phyloP scores from a whole-genome alignment of 176 grass and related monocot species.

The Triticum urartu region DNA sequence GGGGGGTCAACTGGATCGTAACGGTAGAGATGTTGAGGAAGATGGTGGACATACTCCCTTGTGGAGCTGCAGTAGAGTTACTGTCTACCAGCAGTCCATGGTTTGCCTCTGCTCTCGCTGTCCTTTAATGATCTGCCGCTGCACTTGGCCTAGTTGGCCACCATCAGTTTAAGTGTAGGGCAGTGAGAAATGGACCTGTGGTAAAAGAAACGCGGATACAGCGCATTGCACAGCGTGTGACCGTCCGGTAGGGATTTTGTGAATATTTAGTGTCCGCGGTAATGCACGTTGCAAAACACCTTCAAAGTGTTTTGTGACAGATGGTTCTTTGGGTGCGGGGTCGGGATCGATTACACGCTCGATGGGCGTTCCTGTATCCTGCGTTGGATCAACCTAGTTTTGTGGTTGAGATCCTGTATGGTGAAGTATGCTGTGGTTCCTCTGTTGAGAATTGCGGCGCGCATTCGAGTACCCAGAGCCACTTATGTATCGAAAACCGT shows the following conservation, averaged over 20 bases:
- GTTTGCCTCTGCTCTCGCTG: not conserved
- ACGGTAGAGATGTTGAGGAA: not conserved
- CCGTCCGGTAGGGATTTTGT: no score
- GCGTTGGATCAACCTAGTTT: not conserved
- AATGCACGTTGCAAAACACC: no score
- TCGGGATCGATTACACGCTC: not conserved
- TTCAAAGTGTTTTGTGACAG: not conserved
- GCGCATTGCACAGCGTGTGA: not conserved
- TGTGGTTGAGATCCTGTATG: not conserved
- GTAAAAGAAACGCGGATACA: not conserved
- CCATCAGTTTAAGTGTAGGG: not conserved
- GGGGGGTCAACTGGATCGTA: not conserved
- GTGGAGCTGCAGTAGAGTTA: constrained; percentile 9
- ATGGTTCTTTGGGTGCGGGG: not conserved
- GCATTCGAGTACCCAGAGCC: not conserved
- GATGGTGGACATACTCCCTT: not conserved
- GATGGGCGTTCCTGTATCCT: not conserved
- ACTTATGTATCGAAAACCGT: no score
- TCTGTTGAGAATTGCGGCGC: not conserved
- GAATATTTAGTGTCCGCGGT: no score
- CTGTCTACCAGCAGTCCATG: not conserved
- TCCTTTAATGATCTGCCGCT: not conserved
- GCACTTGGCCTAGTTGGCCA: not conserved
- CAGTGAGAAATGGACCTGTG: not conserved
- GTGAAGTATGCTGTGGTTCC: no score